Evolutionary conservation across 495 filamentous ascomycete genomes (phyloP).

Genomic region (Halenospora varia): DNA sequence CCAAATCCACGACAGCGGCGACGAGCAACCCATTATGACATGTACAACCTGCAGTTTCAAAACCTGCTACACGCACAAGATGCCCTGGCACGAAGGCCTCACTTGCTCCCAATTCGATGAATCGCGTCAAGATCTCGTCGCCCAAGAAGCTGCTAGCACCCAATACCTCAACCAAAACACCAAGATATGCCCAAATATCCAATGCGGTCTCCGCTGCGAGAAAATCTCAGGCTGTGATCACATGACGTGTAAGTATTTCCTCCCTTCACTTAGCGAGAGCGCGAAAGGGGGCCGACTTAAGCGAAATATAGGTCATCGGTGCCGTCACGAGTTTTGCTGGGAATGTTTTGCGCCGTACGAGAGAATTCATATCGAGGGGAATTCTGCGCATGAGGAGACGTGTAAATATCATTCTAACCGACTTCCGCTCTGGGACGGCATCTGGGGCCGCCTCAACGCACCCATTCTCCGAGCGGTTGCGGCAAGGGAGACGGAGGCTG

Average conservation of each 20-base stretch:
- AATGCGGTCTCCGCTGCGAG: slow-evolving; percentile 6
- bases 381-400: no score
- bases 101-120: slow-evolving; percentile 17
- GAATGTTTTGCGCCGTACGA: no score
- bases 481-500: no score
- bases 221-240: slow-evolving; percentile 21
- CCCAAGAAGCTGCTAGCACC: not conserved
- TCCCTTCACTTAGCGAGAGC: not conserved
- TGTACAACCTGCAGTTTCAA: slow-evolving; percentile 16
- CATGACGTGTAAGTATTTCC: slow-evolving; percentile 15
- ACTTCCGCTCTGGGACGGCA: no score
- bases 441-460: no score
- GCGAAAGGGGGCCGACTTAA: no score
- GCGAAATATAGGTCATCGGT: not conserved
- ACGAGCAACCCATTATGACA: slow-evolving; percentile 11
- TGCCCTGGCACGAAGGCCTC: slow-evolving; percentile 16
- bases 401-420: no score
- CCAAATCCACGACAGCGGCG: slow-evolving; percentile 10
- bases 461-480: no score
- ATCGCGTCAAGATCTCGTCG: not conserved
- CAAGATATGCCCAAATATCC: slow-evolving; percentile 7
- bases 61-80: slow-evolving; percentile 16
- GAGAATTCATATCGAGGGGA: no score
- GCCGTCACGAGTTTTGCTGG: no score
- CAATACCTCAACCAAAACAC: not conserved